phyloP scores from a whole-genome alignment of 2,329 filamentous ascomycete species.

The Cercospora beticola region DNA sequence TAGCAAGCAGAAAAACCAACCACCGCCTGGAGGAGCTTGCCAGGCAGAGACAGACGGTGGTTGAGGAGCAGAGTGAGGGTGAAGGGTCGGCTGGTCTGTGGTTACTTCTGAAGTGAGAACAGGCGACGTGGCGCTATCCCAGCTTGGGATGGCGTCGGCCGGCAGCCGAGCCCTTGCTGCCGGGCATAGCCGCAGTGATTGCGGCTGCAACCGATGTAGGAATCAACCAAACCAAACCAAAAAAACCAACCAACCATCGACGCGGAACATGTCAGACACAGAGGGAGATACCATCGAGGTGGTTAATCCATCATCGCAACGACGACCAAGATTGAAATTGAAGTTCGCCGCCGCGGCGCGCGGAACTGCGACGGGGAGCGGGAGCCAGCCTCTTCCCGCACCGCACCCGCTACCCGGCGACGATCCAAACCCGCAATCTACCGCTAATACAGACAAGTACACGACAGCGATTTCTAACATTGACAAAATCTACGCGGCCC shows the following conservation, averaged over 20 bases:
- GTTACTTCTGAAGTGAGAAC: background rate
- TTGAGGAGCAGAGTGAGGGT: background rate
- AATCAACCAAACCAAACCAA: background rate
- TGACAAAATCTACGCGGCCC: background rate
- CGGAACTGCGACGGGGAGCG: background rate
- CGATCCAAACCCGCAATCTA: too few relatives aligned
- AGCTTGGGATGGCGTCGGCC: background rate
- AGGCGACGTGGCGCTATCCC: background rate
- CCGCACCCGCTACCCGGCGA: too few relatives aligned
- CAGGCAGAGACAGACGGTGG: background rate
- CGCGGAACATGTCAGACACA: background rate
- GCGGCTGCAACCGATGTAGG: slow-evolving; percentile 1
- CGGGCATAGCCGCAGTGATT: background rate
- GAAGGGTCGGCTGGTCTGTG: background rate
- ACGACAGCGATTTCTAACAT: background rate
- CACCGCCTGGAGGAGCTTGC: background rate
- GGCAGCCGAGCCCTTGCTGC: background rate
- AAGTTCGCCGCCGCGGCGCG: background rate
- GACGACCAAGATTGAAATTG: too few relatives aligned
- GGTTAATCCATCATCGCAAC: background rate
- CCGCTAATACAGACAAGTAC: too few relatives aligned
- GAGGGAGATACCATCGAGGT: background rate
- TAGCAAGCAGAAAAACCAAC: too few relatives aligned
- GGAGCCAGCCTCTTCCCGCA: background rate
- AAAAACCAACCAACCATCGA: too few relatives aligned